Evolutionary conservation across 2,329 filamentous ascomycete species (phyloP).

Genomic region (Sporothrix sp.): DNA sequence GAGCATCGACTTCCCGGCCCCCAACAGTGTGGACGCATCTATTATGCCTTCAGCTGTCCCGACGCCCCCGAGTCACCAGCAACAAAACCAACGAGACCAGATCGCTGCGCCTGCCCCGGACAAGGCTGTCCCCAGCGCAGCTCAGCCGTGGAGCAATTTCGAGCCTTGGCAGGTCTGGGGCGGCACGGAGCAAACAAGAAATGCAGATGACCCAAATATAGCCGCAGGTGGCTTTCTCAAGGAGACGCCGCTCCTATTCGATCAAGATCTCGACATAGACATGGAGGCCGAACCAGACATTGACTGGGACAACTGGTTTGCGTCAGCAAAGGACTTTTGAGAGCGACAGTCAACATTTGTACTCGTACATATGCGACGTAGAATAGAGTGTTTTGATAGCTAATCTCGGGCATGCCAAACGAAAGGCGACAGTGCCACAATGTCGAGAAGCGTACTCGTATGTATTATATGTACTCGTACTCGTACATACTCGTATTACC

Average conservation of each 20-base stretch:
- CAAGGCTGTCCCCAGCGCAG: background rate
- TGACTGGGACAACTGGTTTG: slow-evolving; percentile 16
- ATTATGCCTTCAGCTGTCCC: background rate
- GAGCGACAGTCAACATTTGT: background rate
- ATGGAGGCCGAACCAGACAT: slow-evolving; percentile 10
- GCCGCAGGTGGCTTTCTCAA: background rate
- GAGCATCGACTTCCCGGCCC: slow-evolving; percentile 2
- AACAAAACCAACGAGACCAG: background rate
- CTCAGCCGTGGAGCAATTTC: background rate
- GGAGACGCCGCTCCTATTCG: background rate
- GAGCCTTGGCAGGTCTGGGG: slow-evolving; percentile 11
- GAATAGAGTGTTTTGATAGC: no score
- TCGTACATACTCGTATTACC: no score
- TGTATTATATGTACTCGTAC: no score
- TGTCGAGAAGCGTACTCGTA: no score
- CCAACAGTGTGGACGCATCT: slow-evolving; percentile 10
- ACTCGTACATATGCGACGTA: no score
- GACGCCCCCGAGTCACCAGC: background rate
- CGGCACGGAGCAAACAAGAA: background rate
- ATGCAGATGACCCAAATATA: background rate
- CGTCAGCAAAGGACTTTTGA: slow-evolving; percentile 5
- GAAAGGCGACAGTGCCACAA: no score
- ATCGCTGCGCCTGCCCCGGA: background rate
- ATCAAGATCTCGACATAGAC: slow-evolving; percentile 5
- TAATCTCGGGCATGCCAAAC: no score